Evolutionary conservation across 1,139 yeast species (phyloP).

Genomic region (Geotrichum fermentans): DNA sequence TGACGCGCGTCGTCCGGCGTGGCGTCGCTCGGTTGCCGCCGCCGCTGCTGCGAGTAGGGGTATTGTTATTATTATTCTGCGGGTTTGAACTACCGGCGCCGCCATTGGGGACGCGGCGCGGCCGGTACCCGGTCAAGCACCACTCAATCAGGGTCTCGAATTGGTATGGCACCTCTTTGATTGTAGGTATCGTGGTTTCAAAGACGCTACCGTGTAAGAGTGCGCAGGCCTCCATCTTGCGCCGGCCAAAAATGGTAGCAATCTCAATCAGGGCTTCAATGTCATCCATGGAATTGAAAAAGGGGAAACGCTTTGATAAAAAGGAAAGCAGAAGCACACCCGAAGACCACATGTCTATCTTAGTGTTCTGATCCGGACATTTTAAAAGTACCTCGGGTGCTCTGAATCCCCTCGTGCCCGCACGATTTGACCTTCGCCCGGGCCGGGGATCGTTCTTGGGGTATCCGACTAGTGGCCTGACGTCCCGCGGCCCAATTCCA

Average conservation of each 20-base stretch:
- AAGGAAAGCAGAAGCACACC: slow-evolving; percentile 80
- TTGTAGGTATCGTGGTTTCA: slow-evolving; percentile 55
- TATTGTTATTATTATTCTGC: neutral
- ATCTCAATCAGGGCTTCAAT: slow-evolving; percentile 85
- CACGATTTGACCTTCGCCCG: slow-evolving; percentile 90
- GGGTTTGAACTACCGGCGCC: neutral
- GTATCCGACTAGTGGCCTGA: slow-evolving; percentile 32
- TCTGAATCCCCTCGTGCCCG: slow-evolving; percentile 95
- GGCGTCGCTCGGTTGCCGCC: neutral
- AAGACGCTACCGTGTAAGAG: slow-evolving; percentile 83
- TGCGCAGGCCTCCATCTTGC: slow-evolving; percentile 71
- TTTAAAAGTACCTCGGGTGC: slow-evolving; percentile 92
- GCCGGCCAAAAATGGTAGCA: slow-evolving; percentile 75
- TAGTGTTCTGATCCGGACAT: slow-evolving; percentile 77
- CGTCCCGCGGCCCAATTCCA: slow-evolving; percentile 1
- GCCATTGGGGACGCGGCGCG: slow-evolving; percentile 7
- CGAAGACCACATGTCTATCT: slow-evolving; percentile 88
- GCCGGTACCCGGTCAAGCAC: slow-evolving; percentile 30
- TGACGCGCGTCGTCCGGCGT: neutral
- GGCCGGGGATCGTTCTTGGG: slow-evolving; percentile 49
- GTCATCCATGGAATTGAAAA: slow-evolving; percentile 87
- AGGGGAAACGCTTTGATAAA: slow-evolving; percentile 70
- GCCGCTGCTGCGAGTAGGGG: neutral
- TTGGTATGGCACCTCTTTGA: slow-evolving; percentile 10
- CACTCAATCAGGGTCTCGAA: slow-evolving; percentile 37